A percentile compares a stretch with the other conserved stretches of the same genome.
phyloP scores from a whole-genome alignment of 2,329 filamentous ascomycete species.

The Aureobasidium subglaciale region DNA sequence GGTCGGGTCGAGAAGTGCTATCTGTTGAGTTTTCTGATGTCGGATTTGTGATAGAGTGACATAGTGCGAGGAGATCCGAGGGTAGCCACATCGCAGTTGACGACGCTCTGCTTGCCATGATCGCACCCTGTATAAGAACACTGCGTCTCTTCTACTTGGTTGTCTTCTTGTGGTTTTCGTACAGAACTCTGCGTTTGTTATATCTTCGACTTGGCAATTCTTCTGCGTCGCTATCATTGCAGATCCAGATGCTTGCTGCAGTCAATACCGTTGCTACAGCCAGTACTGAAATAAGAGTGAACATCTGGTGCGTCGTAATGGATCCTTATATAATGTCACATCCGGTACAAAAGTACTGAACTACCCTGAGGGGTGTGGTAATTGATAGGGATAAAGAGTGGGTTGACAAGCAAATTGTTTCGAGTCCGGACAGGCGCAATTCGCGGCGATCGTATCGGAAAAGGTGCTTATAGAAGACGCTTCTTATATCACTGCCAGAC shows the following conservation, averaged over 20 bases:
- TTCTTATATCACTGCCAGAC: neutral
- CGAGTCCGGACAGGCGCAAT: neutral
- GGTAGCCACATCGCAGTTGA: slow-evolving; percentile 7
- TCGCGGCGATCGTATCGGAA: neutral
- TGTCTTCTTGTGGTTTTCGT: neutral
- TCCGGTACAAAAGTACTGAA: no score
- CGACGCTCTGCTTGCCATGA: no score
- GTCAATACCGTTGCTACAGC: neutral
- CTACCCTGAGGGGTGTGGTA: no score
- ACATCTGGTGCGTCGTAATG: neutral
- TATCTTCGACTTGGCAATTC: slow-evolving; percentile 4
- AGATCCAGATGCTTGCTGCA: slow-evolving; percentile 7
- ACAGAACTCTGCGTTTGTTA: neutral
- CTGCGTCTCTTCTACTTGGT: neutral
- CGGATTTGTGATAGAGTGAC: neutral
- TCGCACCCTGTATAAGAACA: no score
- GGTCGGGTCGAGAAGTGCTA: neutral
- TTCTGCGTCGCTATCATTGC: neutral
- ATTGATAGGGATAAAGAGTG: no score
- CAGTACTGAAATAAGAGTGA: slow-evolving; percentile 7
- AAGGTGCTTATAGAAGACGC: neutral
- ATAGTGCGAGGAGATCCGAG: neutral
- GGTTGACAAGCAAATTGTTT: neutral
- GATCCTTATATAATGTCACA: neutral
- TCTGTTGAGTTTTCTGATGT: neutral